Evolutionary conservation across 2,329 filamentous ascomycete species (phyloP).

Genomic region (Aspergillus transmontanensis): DNA sequence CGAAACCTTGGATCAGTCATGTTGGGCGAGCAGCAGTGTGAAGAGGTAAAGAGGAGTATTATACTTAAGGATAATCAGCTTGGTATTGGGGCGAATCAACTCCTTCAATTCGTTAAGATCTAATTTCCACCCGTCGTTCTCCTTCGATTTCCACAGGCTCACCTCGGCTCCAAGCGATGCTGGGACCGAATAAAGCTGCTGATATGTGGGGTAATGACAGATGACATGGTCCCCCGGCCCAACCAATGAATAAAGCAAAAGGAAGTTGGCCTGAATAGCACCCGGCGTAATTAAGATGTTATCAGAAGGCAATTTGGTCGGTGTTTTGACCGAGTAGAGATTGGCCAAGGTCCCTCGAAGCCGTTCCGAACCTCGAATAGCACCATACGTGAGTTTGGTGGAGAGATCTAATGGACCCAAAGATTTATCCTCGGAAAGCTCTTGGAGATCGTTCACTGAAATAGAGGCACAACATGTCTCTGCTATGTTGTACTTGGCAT

Average conservation of each 20-base stretch:
- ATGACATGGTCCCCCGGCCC: slow-evolving; percentile 79
- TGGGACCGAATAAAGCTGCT: slow-evolving; percentile 79
- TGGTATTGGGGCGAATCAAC: slow-evolving; percentile 57
- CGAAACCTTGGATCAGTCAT: slow-evolving; percentile 62
- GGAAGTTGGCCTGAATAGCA: slow-evolving; percentile 79
- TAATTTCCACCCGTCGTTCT: slow-evolving; percentile 67
- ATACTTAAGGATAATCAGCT: slow-evolving; percentile 65
- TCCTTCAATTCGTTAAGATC: slow-evolving; percentile 66
- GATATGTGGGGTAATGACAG: slow-evolving; percentile 87
- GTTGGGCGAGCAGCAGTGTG: slow-evolving; percentile 55
- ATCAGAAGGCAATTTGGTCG: slow-evolving; percentile 55
- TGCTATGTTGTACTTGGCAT: slow-evolving; percentile 67
- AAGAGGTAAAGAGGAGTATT: slow-evolving; percentile 3
- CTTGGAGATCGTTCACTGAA: slow-evolving; percentile 67
- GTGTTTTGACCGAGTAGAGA: slow-evolving; percentile 54
- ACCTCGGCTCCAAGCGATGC: slow-evolving; percentile 75
- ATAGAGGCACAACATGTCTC: slow-evolving; percentile 79
- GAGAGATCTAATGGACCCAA: slow-evolving; percentile 30
- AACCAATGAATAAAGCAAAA: slow-evolving; percentile 72
- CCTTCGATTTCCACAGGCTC: slow-evolving; percentile 71
- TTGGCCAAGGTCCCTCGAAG: slow-evolving; percentile 34
- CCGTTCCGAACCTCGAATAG: slow-evolving; percentile 26
- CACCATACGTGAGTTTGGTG: slow-evolving; percentile 31
- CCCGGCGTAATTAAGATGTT: slow-evolving; percentile 77
- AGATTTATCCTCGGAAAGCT: slow-evolving; percentile 52